Percentiles rank a stretch among this genome's conserved stretches.
Evolutionary conservation across 2,329 filamentous ascomycete genomes (phyloP).

Genomic region (Fusarium sp.): DNA sequence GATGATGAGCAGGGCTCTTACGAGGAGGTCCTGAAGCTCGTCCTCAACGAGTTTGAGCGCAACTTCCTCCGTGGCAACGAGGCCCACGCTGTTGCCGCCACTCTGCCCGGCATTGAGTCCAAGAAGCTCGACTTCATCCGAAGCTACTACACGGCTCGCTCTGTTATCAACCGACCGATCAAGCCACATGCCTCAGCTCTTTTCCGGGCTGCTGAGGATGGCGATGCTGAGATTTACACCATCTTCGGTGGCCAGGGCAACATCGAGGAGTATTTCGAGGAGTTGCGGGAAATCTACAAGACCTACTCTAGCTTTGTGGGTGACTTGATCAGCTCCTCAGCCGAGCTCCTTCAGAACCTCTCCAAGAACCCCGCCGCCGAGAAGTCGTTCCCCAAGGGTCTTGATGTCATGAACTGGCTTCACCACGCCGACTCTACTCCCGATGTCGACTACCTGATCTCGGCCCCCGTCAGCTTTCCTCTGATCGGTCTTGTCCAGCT

Average conservation of each 20-base stretch:
- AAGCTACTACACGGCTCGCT: slow-evolving; percentile 91
- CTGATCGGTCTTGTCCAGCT: slow-evolving; percentile 96
- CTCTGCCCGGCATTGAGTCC: slow-evolving; percentile 86
- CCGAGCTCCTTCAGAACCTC: slow-evolving; percentile 87
- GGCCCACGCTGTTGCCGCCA: slow-evolving; percentile 88
- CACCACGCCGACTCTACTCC: slow-evolving; percentile 89
- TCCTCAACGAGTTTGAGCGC: slow-evolving; percentile 96
- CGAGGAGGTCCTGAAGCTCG: slow-evolving; percentile 90
- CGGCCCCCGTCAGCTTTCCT: slow-evolving; percentile 93
- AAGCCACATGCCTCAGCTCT: slow-evolving; percentile 94
- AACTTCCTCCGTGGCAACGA: slow-evolving; percentile 96
- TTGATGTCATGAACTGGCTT: slow-evolving; percentile 95
- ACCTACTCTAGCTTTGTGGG: slow-evolving; percentile 93
- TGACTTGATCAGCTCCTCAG: slow-evolving; percentile 82
- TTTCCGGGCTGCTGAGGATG: slow-evolving; percentile 86
- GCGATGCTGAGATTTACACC: slow-evolving; percentile 85
- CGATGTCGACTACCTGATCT: slow-evolving; percentile 93
- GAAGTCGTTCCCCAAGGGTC: slow-evolving; percentile 97
- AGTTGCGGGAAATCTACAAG: slow-evolving; percentile 88
- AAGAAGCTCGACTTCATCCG: slow-evolving; percentile 93
- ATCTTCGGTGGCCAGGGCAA: slow-evolving; percentile 98
- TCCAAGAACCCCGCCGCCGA: slow-evolving; percentile 86
- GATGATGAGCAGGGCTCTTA: slow-evolving; percentile 90
- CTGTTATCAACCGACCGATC: slow-evolving; percentile 85
- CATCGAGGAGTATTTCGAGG: slow-evolving; percentile 99